A percentile compares a stretch with the other conserved stretches of the same genome.
Evolutionary conservation across 1,139 yeast species (phyloP).

Genomic region (Candida sp.): DNA sequence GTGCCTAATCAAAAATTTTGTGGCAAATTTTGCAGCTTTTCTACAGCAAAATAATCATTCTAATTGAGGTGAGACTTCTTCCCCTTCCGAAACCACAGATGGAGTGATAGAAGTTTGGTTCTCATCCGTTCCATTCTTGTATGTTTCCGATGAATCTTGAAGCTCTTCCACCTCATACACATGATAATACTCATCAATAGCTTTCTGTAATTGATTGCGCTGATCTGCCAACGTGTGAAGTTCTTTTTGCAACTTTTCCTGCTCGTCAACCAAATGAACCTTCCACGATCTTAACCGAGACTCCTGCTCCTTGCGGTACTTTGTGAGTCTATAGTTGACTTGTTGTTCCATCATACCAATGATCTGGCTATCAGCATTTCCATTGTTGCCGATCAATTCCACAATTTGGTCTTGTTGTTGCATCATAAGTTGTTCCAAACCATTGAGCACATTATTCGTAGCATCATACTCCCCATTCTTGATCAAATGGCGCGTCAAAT

Average conservation of each 20-base stretch:
- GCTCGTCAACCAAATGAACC: slow-evolving; percentile 56
- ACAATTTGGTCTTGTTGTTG: slow-evolving; percentile 1
- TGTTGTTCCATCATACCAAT: slow-evolving; percentile 19
- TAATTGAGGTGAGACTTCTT: background rate
- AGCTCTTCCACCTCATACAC: background rate
- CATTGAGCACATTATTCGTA: background rate
- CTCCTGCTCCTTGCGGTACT: slow-evolving; percentile 57
- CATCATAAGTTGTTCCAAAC: slow-evolving; percentile 1
- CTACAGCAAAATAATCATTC: background rate
- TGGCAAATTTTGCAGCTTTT: background rate
- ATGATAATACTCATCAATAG: slow-evolving; percentile 2
- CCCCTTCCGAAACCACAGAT: background rate
- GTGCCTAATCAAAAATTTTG: background rate
- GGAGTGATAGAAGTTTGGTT: background rate
- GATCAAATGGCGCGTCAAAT: slow-evolving; percentile 2
- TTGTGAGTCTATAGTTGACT: slow-evolving; percentile 51
- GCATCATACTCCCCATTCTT: background rate
- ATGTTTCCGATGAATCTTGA: background rate
- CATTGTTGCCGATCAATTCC: background rate
- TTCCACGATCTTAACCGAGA: slow-evolving; percentile 71
- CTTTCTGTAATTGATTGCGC: slow-evolving; percentile 2
- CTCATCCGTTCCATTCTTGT: background rate
- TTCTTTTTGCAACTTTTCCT: slow-evolving; percentile 27
- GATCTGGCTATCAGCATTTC: background rate
- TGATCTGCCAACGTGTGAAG: slow-evolving; percentile 4